Conservation (phyloP, 805 yeast species). For the Yarrowia osloensis region DNA sequence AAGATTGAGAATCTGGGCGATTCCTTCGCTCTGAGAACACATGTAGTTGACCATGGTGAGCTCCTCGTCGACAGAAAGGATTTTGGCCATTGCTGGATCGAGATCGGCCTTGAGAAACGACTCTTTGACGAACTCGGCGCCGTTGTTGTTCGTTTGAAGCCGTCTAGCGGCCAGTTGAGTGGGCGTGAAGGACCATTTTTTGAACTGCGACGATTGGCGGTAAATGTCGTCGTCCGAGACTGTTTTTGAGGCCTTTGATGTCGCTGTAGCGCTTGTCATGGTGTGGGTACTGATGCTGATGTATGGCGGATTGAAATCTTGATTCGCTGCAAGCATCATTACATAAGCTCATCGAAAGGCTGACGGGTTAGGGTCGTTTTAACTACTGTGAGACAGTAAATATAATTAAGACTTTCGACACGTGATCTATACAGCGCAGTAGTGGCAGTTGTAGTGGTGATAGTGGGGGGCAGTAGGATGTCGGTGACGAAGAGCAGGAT, state of each 20-base stretch:
- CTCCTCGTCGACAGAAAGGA: slow-evolving; percentile 72
- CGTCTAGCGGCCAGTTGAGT: slow-evolving; percentile 57
- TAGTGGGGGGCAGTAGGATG: no score
- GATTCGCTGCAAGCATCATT: background rate
- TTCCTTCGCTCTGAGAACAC: slow-evolving; percentile 66
- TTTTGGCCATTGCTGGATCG: slow-evolving; percentile 43
- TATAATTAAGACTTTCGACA: background rate
- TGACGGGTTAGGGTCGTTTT: background rate
- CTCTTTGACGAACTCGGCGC: slow-evolving; percentile 41
- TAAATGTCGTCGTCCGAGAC: slow-evolving; percentile 83
- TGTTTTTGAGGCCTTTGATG: slow-evolving; percentile 1
- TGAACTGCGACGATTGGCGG: slow-evolving; percentile 81
- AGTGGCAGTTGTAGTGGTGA: no score
- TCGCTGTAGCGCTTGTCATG: background rate
- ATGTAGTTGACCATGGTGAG: slow-evolving; percentile 65
- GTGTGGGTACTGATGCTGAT: background rate
- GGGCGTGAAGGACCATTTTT: slow-evolving; percentile 78
- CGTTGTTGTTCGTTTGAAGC: slow-evolving; percentile 56
- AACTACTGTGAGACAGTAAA: background rate
- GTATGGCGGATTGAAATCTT: background rate
- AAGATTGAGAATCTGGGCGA: slow-evolving; percentile 72
- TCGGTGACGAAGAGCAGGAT: no score
- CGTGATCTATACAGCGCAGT: background rate
- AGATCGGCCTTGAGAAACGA: slow-evolving; percentile 31
- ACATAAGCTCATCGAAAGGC: background rate